Evolutionary conservation across 331 rosid genomes (phyloP), one percentile per base, ranked within the genome.

Genomic region (Malus hybrid): DNA sequence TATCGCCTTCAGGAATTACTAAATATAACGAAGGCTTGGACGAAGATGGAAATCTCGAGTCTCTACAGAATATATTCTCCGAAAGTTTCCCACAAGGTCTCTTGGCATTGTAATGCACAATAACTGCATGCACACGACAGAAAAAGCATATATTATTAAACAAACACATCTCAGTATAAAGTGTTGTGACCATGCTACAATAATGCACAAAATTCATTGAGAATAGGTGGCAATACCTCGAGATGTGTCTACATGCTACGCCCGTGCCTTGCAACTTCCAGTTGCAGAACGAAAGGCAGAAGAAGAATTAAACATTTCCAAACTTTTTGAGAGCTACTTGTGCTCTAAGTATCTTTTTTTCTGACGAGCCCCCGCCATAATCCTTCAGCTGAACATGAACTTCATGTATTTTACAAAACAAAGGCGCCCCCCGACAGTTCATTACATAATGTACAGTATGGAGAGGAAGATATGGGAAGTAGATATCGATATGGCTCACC

Each of bases 31-130:
- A 76, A 85, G 92, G 88, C 90, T 80, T 27, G 71, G 72, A 70
- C 78, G 86, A 79, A 29, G 31, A 44, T 19, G 46, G 78, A 63
- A 74, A 82, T 81, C 85, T 88, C 66, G 83, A 74, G 75, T 85
- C 89, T 90, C 88, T 95, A 90, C 97, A 90, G 76, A 76, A 65
- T 80, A 88, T 24, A 76, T 52, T 83, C 72, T 69, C 78, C 76
- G 73, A 75, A 61, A 85, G 84, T 76, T 89, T 83, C 83, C 84
- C 84, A 79, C 61, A 27, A 75, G 71, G 83, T 81, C 80, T 78
- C 72, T 75, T 18, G 34, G 56, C 80, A 83, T 76, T 76, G 65
- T 69, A 80, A 80, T 33, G 67, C 84, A 75, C 81, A 68, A 67
- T 81, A 85, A 81, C 96, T 82, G 93, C 80, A 79, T 69, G 72